phyloP scores from a whole-genome alignment of 768 basidiomycete genomes.

The Podaxis sp. region DNA sequence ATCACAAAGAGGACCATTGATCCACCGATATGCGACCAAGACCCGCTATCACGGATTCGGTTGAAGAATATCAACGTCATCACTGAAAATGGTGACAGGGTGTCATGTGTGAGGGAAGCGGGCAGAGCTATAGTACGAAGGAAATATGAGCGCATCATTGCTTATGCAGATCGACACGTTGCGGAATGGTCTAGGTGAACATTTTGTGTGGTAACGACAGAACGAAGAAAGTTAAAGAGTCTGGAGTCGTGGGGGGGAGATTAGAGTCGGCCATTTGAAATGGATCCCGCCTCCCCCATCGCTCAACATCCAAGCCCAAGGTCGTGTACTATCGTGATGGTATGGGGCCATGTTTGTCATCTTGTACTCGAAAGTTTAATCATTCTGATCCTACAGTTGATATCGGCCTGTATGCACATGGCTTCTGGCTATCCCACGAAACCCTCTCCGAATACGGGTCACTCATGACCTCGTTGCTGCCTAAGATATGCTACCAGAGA shows the following conservation, averaged over 20 bases:
- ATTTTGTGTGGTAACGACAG: background rate
- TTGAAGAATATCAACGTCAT: background rate
- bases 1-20: background rate
- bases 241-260: background rate
- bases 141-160: background rate
- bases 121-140: too few species aligned
- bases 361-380: background rate
- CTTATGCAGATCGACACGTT: background rate
- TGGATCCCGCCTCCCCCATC: background rate
- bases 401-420: conserved; percentile 74
- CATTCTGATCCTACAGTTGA: conserved; percentile 43
- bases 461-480: conserved; percentile 88
- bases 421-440: conserved; percentile 90
- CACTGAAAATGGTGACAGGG: background rate
- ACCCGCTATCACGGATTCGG: background rate
- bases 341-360: conserved; percentile 24
- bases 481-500: conserved; percentile 90
- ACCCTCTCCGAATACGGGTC: conserved; percentile 92
- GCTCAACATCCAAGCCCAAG: conserved; percentile 59
- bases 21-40: background rate
- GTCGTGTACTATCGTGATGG: conserved; percentile 82
- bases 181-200: background rate
- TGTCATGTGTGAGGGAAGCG: background rate
- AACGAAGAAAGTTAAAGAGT: background rate
- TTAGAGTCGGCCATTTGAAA: background rate